Conservation (phyloP, 2,329 filamentous ascomycete species). For the Fusarium sp. region DNA sequence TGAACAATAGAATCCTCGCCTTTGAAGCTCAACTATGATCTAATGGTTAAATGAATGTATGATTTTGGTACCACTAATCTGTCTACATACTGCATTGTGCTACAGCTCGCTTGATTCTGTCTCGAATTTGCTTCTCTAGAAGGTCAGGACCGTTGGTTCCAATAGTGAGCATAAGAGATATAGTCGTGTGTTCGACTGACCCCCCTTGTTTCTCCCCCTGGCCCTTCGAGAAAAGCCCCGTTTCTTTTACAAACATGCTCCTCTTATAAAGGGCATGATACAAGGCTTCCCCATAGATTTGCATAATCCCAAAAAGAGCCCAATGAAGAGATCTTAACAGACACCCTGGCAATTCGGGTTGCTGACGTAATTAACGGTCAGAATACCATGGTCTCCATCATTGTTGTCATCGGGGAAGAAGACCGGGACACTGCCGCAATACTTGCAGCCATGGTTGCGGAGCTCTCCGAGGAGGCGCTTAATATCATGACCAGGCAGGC, state of each 20-base stretch:
- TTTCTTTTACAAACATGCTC: not conserved
- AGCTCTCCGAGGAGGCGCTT: not conserved
- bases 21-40: not conserved
- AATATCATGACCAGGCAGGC: not conserved
- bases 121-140: not conserved
- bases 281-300: not conserved
- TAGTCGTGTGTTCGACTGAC: fast-evolving
- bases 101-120: not conserved
- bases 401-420: not conserved
- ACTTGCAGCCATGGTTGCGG: not conserved
- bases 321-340: not conserved
- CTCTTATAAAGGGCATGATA: fast-evolving
- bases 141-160: not conserved
- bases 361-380: not conserved
- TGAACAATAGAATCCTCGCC: fast-evolving
- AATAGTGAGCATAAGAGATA: too few relatives aligned
- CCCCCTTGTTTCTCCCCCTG: not conserved
- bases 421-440: not conserved
- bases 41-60: not conserved
- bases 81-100: not conserved
- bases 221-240: too few relatives aligned
- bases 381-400: conserved; percentile 3
- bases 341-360: not conserved
- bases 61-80: not conserved
- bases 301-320: too few relatives aligned